These are phyloP conservation scores for Globisporangium middletonii DNA, from an alignment of 352 stramenopile genomes.

Conservation along the genomic window DNA sequence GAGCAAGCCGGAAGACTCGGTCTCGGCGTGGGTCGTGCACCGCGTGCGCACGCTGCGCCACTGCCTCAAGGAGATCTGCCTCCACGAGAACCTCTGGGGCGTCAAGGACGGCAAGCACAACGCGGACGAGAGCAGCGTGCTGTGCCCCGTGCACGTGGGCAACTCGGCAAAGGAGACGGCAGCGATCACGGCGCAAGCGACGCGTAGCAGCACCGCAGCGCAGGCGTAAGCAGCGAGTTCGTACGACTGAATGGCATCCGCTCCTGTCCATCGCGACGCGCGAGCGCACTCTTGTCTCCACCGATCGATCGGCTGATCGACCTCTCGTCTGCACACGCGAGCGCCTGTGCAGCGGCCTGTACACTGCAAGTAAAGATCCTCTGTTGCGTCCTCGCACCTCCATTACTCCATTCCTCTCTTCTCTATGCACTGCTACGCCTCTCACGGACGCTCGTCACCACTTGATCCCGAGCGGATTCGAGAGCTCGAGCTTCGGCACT, in stretches of 20 bases:
- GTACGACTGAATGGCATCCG: neutral
- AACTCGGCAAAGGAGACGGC: constrained; percentile 63
- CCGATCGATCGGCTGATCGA: too few species aligned
- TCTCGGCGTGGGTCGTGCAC: constrained; percentile 55
- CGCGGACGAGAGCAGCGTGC: constrained; percentile 60
- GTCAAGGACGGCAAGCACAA: constrained; percentile 70
- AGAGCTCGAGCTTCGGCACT: constrained; percentile 80
- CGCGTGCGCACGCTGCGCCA: constrained; percentile 63
- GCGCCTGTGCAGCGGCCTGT: constrained; percentile 4
- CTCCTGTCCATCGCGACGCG: constrained; percentile 4
- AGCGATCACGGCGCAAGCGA: constrained; percentile 46
- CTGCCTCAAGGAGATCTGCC: constrained; percentile 69
- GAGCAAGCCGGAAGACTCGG: constrained; percentile 36
- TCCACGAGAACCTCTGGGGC: constrained; percentile 83
- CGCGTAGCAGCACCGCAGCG: constrained; percentile 18
- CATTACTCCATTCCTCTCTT: neutral
- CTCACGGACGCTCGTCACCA: constrained; percentile 35
- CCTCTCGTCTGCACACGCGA: too few species aligned
- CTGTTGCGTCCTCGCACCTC: neutral
- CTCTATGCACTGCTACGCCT: neutral
- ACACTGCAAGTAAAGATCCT: constrained; percentile 8
- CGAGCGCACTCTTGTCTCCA: neutral
- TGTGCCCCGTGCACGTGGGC: constrained; percentile 75
- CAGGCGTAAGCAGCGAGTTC: constrained; percentile 15
- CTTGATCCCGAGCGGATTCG: constrained; percentile 84